A percentile compares a stretch with the other conserved stretches of the same genome.
These are phyloP conservation scores for Chloris gayana DNA, from an alignment of 176 grass and related monocot species.

Conservation along the genomic window DNA sequence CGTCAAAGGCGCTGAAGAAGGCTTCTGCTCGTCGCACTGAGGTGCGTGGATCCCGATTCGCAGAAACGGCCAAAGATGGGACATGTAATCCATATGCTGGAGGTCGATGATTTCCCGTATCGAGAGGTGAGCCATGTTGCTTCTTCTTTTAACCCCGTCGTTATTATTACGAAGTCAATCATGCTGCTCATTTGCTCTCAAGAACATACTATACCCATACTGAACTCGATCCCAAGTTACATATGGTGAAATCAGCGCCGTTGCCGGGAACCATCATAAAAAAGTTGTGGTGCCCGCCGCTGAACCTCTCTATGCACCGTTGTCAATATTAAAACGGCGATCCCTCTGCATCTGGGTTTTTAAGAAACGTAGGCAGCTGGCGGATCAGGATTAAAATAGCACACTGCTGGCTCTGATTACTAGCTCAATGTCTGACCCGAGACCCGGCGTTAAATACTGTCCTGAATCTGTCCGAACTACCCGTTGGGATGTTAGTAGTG, in stretches of 20 bases:
- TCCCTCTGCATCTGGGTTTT: constrained; percentile 29
- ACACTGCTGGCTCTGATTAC: constrained; percentile 33
- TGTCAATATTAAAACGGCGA: constrained; percentile 9
- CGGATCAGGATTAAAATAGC: constrained; percentile 38
- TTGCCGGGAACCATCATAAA: background rate
- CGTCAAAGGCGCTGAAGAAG: constrained; percentile 83
- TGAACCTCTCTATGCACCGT: background rate
- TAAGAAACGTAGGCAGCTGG: constrained; percentile 7
- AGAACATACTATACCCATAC: background rate
- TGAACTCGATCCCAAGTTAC: constrained; percentile 28
- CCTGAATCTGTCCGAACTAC: constrained; percentile 30
- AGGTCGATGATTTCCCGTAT: constrained; percentile 93
- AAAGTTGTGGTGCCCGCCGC: background rate
- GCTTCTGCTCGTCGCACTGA: constrained; percentile 75
- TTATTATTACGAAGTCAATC: constrained; percentile 27
- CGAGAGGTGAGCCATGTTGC: constrained; percentile 66
- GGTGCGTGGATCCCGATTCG: constrained; percentile 92
- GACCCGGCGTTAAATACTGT: constrained; percentile 32
- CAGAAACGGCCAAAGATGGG: constrained; percentile 98
- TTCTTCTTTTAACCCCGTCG: constrained; percentile 3
- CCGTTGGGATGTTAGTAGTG: constrained; percentile 37
- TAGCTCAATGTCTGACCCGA: constrained; percentile 23
- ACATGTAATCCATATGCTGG: constrained; percentile 96
- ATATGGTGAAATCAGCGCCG: background rate
- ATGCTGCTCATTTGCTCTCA: constrained; percentile 9